Evolutionary conservation across 2,329 filamentous ascomycete species (phyloP).

Genomic region (Alternaria atra): DNA sequence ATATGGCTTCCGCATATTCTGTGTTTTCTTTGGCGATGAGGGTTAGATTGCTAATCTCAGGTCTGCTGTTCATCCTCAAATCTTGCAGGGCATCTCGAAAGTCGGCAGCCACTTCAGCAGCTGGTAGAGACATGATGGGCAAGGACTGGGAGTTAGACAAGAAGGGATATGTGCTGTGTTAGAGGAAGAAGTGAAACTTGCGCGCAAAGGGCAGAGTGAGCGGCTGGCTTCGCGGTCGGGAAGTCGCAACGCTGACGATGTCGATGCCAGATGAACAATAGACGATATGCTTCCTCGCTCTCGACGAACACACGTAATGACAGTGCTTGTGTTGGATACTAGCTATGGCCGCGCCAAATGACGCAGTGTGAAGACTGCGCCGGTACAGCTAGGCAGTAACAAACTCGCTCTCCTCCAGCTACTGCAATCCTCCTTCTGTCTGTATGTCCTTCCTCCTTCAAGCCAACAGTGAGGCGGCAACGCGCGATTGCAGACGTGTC

Average conservation of each 20-base stretch:
- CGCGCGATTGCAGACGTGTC: constrained; percentile 26
- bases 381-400: constrained; percentile 44
- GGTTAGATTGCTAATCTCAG: constrained; percentile 96
- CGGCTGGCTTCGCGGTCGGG: constrained; percentile 35
- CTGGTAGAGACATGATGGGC: constrained; percentile 70
- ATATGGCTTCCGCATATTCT: constrained; percentile 92
- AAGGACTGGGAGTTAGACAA: constrained; percentile 37
- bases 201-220: constrained; percentile 29
- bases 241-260: constrained; percentile 37
- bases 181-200: constrained; percentile 21
- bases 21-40: constrained; percentile 98
- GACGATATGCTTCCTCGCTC: constrained; percentile 54
- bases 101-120: constrained; percentile 91
- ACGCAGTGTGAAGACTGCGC: constrained; percentile 45
- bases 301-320: constrained; percentile 51
- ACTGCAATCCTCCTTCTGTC: constrained; percentile 40
- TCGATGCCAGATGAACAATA: constrained; percentile 45
- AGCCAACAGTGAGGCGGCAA: constrained; percentile 32
- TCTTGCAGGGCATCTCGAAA: constrained; percentile 94
- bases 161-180: constrained; percentile 18
- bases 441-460: constrained; percentile 43
- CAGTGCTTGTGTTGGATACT: constrained; percentile 58
- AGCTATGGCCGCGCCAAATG: constrained; percentile 55
- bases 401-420: constrained; percentile 46
- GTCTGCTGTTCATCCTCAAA: constrained; percentile 86